A percentile compares a stretch with the other conserved stretches of the same genome.
These are phyloP conservation scores for Aspergillus sparsus DNA, from an alignment of 495 filamentous ascomycete species.

Conservation along the genomic window DNA sequence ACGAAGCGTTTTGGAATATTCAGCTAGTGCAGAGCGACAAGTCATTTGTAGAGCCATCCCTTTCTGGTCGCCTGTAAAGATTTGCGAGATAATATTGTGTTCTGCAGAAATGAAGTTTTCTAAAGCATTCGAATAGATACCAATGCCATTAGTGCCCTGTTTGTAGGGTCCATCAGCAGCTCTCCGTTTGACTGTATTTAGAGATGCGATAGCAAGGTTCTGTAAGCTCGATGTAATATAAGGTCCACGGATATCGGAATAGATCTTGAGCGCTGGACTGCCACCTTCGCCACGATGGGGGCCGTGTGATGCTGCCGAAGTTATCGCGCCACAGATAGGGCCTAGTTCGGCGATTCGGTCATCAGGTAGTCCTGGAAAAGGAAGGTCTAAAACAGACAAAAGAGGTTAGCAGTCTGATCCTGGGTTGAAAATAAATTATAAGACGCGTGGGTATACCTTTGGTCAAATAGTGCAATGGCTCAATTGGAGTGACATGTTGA, in stretches of 20 bases:
- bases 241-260: conserved; percentile 79
- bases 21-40: conserved; percentile 70
- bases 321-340: conserved; percentile 58
- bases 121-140: conserved; percentile 82
- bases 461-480: conserved; percentile 91
- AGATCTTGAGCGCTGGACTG: conserved; percentile 69
- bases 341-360: conserved; percentile 59
- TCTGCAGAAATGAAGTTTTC: conserved; percentile 84
- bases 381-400: conserved; percentile 49
- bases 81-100: conserved; percentile 79
- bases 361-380: conserved; percentile 64
- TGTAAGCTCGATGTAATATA: conserved; percentile 78
- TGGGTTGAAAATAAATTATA: too few relatives aligned
- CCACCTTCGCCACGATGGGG: conserved; percentile 52
- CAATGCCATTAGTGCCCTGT: conserved; percentile 90
- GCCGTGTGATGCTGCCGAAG: conserved; percentile 51
- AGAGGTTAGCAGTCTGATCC: neutral
- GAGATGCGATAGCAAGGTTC: conserved; percentile 82
- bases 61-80: conserved; percentile 86
- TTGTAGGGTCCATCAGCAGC: conserved; percentile 78
- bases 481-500: conserved; percentile 72
- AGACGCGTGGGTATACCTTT: conserved; percentile 56
- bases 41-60: conserved; percentile 73
- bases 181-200: conserved; percentile 83
- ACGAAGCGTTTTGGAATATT: conserved; percentile 80